Base-by-base conservation (phyloP, 192 early-diverging fungal species). In the Chytriomyces confervae region DNA sequence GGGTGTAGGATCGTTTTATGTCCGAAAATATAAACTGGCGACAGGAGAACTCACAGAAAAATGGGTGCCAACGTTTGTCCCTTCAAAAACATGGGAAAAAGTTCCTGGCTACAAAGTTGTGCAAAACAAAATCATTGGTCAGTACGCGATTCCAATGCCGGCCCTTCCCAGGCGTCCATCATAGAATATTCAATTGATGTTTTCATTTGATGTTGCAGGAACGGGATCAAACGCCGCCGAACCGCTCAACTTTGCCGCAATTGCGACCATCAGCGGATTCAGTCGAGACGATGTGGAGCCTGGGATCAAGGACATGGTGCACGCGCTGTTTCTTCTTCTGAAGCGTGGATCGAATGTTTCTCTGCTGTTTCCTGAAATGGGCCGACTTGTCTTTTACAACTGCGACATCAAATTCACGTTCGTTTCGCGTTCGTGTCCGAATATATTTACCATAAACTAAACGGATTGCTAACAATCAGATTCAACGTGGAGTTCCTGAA, bases 251-350 rank as follows among this genome's bases (percentile, higher is more conserved):
- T 84, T 82, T 57, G 74, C 83, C 1, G 78, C 82, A 0, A 66
- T 84, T 6, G 78, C 86, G 1, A 45, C 47, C 11, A 70, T 76
- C n/a, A 76, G 51, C 44, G 81, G 83, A 6, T 78, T 79, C 66
- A 36, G 57, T 36, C 62, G 86, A 24, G 86, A 87, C 51, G 69
- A 79, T n/a, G 80, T 84, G 45, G 86, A 87, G 67, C 61, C 84
- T 3, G 86, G 79, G 1, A 20, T 87, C 16, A 86, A 84, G 51
- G 86, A 87, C 73, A 75, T 87, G 49, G 80, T 83, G 8, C 84
- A 87, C 74, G 84, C 70, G 1, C 61, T 87, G 29, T 23, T 82
- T 4, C 50, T 78, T 27, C 62, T 87, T 24, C 29, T 87, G 23
- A 79, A 76, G 65, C 49, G 83, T 6, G 83, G 85, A 44, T 43